Base-by-base conservation (phyloP, 768 basidiomycete species). In the Goffeauzyma gilvescens region DNA sequence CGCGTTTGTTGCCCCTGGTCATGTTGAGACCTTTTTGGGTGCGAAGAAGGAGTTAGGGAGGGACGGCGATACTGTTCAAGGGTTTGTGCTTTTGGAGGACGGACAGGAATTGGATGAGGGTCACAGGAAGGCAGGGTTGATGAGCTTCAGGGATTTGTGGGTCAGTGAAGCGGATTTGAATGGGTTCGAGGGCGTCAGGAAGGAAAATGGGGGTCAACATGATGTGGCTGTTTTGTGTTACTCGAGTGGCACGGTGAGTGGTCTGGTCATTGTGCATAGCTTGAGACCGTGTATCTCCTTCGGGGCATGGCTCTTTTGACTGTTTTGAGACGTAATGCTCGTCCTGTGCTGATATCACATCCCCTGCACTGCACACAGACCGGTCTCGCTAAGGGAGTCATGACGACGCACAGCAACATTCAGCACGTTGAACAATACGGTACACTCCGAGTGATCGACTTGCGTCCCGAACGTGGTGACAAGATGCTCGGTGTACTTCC, bases 401-500 rank as follows among this genome's bases (percentile, higher is more conserved):
- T 60, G 53, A 64, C 64, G 6, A 60, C 59, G 25, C 66, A 68
- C 50, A 51, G 71, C 45, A 85, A 85, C 51, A 58, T 85, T 5
- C 28, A 37, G 17, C 37, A 31, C 22, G 31, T 39, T n/a, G 24
- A 78, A 38, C 52, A 77, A 4, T 67, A 71, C 36, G 75, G 75
- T 15, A 59, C 75, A 27, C 59, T 50, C 23, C 53, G 66, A 4
- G 63, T 63, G 1, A 75, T 75, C 55, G 70, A 71, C 2, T 27
- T 42, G 2, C 43, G 71, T 10, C 54, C 50, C 4, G 52, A 65
- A 0, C 66, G 59, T 2, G 51, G 57, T 6, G 79, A 81, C 45
- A 64, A 65, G 6, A 59, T 78, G 46, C 64, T 81, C 5, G 79
- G 75, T 2, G 64, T 81, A 22, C 63, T 85, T 5, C 81, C 81